Evolutionary conservation across 768 basidiomycete species (phyloP).

Genomic region (Termitomyces sp.): DNA sequence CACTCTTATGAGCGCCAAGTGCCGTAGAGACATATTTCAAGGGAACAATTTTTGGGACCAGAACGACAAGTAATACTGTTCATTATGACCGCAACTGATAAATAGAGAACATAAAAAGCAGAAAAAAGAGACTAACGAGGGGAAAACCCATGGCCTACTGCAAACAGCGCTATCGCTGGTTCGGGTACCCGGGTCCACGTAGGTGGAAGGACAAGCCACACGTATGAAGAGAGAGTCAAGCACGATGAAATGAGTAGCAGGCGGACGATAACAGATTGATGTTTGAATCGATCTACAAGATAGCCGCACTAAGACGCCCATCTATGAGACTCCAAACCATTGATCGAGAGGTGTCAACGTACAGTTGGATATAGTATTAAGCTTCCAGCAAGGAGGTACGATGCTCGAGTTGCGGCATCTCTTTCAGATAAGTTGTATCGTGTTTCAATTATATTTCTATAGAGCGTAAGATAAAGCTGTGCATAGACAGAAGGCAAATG

Average conservation of each 20-base stretch:
- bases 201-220: slow-evolving; percentile 65
- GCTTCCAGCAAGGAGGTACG: slow-evolving; percentile 68
- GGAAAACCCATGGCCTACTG: slow-evolving; percentile 68
- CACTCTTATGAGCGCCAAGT: slow-evolving; percentile 75
- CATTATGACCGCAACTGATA: background rate
- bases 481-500: slow-evolving; percentile 1
- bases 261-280: slow-evolving; percentile 52
- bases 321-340: background rate
- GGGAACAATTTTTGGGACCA: slow-evolving; percentile 71
- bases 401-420: slow-evolving; percentile 60
- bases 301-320: slow-evolving; percentile 53
- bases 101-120: background rate
- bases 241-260: slow-evolving; percentile 56
- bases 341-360: slow-evolving; percentile 18
- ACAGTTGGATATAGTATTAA: slow-evolving; percentile 70
- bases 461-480: background rate
- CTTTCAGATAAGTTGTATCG: slow-evolving; percentile 60
- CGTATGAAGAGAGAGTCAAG: slow-evolving; percentile 57
- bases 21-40: slow-evolving; percentile 75
- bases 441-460: slow-evolving; percentile 68
- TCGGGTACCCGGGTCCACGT: slow-evolving; percentile 50
- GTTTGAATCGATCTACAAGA: slow-evolving; percentile 55
- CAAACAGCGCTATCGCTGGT: slow-evolving; percentile 61
- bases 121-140: slow-evolving; percentile 46
- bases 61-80: slow-evolving; percentile 68